Evolutionary conservation across 192 early-diverging fungal species (phyloP), one percentile per base, ranked within the genome.

Genomic region (Coemansia javaensis): DNA sequence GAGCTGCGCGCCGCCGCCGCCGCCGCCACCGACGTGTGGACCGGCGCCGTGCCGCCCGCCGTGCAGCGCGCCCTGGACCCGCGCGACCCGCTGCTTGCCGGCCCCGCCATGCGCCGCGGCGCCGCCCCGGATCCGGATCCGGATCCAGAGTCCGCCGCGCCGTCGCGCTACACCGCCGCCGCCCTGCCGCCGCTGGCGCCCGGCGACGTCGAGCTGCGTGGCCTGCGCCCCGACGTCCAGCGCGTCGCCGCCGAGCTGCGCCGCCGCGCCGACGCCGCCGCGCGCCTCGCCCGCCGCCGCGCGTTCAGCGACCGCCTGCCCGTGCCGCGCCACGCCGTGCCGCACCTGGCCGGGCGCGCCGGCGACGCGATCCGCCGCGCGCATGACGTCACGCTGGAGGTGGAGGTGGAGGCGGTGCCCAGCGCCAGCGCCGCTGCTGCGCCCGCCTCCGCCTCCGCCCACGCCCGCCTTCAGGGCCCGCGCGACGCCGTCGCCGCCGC

Each of bases 281-380:
- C 85, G 41, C 82, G 87, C 53, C 52, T 81, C 43, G 85, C 87
- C 47, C 66, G 77, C 18, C 66, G 76, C 63, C 87, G 87, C 58
- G 81, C 90, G 42, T 82, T 85, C 50, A 73, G 78, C 14, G 60
- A 77, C 31, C 84, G 86, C 36, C 70, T 97, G 37, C 59, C 74
- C 11, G 82, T 97, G 21, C 89, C 93, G 25, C 75, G 79, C 18
- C 60, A 52, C 40, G 77, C 67, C 50, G 82, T 76, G 53, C 77
- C 80, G 21, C 88, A 82, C 59, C 77, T 98, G 20, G 91, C 97
- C 53, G 95, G 95, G n/a, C 89, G 90, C 56, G 84, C 83, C 21
- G 92, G 93, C 53, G 84, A 83, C 81, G 83, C 38, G n/a, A 51
- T 95, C 28, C 89, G 82, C 49, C 81, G 85, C 13, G 82, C 85